These are phyloP conservation scores for Metschnikowia bowlesiae DNA, from an alignment of 805 yeast species.

Conservation along the genomic window DNA sequence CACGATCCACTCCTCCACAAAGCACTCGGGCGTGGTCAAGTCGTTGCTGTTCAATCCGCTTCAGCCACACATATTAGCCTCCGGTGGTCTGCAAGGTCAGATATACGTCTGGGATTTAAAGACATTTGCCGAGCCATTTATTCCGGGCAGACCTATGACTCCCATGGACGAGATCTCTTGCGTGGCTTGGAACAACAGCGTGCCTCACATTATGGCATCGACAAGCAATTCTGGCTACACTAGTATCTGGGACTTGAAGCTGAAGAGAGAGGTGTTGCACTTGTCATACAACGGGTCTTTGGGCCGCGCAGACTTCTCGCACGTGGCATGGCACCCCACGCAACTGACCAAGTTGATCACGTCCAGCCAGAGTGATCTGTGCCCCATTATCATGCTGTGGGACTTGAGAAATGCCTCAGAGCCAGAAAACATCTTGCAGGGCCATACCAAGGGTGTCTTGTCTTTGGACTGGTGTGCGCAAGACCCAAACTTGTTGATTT, in stretches of 20 bases:
- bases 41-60: conserved; percentile 73
- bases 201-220: conserved; percentile 82
- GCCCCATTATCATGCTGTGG: conserved; percentile 85
- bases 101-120: conserved; percentile 85
- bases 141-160: conserved; percentile 76
- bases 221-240: conserved; percentile 84
- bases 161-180: conserved; percentile 77
- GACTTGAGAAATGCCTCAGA: conserved; percentile 89
- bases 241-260: conserved; percentile 89
- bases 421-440: conserved; percentile 73
- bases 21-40: conserved; percentile 68
- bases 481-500: conserved; percentile 72
- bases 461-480: conserved; percentile 91
- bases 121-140: conserved; percentile 51
- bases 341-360: conserved; percentile 83
- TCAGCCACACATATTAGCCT: conserved; percentile 67
- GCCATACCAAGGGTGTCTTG: conserved; percentile 84
- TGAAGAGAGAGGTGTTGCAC: conserved; percentile 84
- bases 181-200: conserved; percentile 83
- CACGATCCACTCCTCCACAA: conserved; percentile 46
- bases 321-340: conserved; percentile 93
- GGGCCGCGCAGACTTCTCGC: conserved; percentile 65
- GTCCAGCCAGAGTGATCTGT: conserved; percentile 75
- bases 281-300: conserved; percentile 60
- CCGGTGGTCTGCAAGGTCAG: conserved; percentile 89